Percentiles rank a stretch among this genome's conserved stretches.
Evolutionary conservation across 371 early-diverging fungal species (phyloP).

Genomic region (Edhazardia aedis): DNA sequence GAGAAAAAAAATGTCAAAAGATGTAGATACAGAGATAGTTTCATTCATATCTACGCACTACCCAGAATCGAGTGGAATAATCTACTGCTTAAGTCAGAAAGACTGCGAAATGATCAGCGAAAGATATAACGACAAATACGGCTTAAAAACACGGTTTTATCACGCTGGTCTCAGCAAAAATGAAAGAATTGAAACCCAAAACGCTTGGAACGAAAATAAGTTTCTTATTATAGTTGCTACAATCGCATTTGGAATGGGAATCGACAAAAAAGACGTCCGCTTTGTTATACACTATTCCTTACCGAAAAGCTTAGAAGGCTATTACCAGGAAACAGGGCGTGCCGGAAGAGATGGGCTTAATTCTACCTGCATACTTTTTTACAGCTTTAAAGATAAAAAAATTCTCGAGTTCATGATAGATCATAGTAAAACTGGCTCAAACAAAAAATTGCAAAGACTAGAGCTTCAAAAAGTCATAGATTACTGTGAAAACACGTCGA

Average conservation of each 20-base stretch:
- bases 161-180: conserved; percentile 73
- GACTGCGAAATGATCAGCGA: conserved; percentile 68
- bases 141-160: conserved; percentile 54
- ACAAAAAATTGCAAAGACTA: conserved; percentile 60
- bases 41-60: conserved; percentile 54
- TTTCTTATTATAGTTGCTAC: conserved; percentile 83
- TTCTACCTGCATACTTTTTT: conserved; percentile 66
- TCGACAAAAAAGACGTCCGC: conserved; percentile 90
- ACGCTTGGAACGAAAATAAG: conserved; percentile 58
- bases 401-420: conserved; percentile 57
- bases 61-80: conserved; percentile 64
- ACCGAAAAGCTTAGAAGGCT: conserved; percentile 82
- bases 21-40: conserved; percentile 52
- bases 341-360: conserved; percentile 83
- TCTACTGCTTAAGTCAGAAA: conserved; percentile 68
- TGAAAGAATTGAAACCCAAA: conserved; percentile 62
- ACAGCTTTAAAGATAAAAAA: conserved; percentile 58
- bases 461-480: conserved; percentile 67
- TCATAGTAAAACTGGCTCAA: conserved; percentile 56
- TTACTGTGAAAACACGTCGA: conserved; percentile 71
- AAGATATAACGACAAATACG: conserved; percentile 48
- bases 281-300: conserved; percentile 85
- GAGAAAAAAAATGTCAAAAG: conserved; percentile 52
- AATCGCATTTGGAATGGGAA: conserved; percentile 87
- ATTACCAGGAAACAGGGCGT: conserved; percentile 95